phyloP scores from a whole-genome alignment of 2,329 filamentous ascomycete species.

The Anisogramma anomala region DNA sequence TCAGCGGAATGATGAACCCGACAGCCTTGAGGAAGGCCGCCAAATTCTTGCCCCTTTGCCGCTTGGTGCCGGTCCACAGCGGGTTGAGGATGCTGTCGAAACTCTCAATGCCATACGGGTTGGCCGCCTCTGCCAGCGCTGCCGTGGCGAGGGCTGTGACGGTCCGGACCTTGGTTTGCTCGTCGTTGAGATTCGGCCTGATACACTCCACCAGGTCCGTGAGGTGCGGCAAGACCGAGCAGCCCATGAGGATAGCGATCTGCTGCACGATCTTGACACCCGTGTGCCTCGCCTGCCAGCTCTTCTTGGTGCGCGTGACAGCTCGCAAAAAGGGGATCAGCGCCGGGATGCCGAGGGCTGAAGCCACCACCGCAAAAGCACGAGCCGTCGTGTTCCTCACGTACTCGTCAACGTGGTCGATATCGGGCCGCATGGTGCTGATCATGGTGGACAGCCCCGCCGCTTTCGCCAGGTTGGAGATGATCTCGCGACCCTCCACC shows the following conservation, averaged over 20 bases:
- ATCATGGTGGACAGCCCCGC: constrained; percentile 98
- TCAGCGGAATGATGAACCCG: constrained; percentile 93
- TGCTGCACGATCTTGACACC: constrained; percentile 99
- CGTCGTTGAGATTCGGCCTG: constrained; percentile 87
- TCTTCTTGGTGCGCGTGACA: constrained; percentile 96
- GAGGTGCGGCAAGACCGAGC: constrained; percentile 85
- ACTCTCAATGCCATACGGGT: constrained; percentile 97
- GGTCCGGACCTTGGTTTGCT: constrained; percentile 94
- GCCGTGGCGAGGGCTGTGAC: constrained; percentile 93
- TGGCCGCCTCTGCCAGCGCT: constrained; percentile 87
- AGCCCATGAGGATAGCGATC: constrained; percentile 97
- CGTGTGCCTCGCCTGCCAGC: constrained; percentile 94
- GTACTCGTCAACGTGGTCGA: constrained; percentile 96
- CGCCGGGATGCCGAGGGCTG: constrained; percentile 88
- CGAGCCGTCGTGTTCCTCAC: constrained; percentile 94
- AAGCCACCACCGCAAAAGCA: constrained; percentile 94
- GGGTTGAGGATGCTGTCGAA: constrained; percentile 97
- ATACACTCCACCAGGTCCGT: constrained; percentile 97
- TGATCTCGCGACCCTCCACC: constrained; percentile 96
- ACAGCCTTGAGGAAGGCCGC: constrained; percentile 96
- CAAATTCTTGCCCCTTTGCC: constrained; percentile 91
- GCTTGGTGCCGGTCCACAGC: constrained; percentile 89
- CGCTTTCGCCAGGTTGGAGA: constrained; percentile 93
- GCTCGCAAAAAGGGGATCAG: constrained; percentile 89
- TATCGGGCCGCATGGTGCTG: constrained; percentile 96